phyloP scores from a whole-genome alignment of 805 yeast genomes.

The Candida vartiovaarae region DNA sequence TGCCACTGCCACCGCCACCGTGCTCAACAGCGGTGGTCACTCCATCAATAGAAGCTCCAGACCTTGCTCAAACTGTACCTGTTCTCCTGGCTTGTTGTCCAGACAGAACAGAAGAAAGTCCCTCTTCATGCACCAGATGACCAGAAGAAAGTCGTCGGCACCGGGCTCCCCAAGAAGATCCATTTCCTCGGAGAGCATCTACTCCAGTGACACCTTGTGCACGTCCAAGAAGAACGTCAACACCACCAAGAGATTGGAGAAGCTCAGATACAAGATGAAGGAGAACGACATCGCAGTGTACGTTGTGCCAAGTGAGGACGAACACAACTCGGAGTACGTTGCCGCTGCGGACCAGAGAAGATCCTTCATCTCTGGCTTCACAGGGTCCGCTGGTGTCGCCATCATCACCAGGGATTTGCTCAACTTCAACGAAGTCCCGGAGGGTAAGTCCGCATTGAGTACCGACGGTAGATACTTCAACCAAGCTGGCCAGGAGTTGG shows the following conservation, averaged over 20 bases:
- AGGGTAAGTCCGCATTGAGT: constrained; percentile 70
- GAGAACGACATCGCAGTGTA: constrained; percentile 62
- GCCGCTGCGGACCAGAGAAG: constrained; percentile 76
- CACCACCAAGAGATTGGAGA: constrained; percentile 51
- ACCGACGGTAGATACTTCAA: constrained; percentile 94
- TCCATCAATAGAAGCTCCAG: constrained; percentile 28
- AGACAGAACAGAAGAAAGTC: constrained; percentile 59
- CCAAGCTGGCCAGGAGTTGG: constrained; percentile 83
- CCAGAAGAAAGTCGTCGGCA: constrained; percentile 25
- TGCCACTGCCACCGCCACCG: constrained; percentile 5
- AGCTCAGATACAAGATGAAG: constrained; percentile 59
- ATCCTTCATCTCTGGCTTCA: constrained; percentile 77
- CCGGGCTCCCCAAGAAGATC: constrained; percentile 21
- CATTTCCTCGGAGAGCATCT: constrained; percentile 27
- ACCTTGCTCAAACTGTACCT: constrained; percentile 70
- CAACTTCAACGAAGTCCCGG: constrained; percentile 34
- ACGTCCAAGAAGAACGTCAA: constrained; percentile 36
- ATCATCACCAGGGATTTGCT: constrained; percentile 53
- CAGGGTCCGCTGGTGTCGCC: constrained; percentile 92
- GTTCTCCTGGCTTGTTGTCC: constrained; percentile 75
- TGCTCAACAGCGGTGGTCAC: constrained; percentile 5
- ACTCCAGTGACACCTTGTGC: constrained; percentile 33
- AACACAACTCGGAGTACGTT: constrained; percentile 89
- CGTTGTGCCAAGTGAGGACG: constrained; percentile 82
- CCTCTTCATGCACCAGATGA: constrained; percentile 36